Evolutionary conservation across 257 asterid species (phyloP), one percentile per base, ranked within the genome.

Genomic region (Solanum dulcamara): DNA sequence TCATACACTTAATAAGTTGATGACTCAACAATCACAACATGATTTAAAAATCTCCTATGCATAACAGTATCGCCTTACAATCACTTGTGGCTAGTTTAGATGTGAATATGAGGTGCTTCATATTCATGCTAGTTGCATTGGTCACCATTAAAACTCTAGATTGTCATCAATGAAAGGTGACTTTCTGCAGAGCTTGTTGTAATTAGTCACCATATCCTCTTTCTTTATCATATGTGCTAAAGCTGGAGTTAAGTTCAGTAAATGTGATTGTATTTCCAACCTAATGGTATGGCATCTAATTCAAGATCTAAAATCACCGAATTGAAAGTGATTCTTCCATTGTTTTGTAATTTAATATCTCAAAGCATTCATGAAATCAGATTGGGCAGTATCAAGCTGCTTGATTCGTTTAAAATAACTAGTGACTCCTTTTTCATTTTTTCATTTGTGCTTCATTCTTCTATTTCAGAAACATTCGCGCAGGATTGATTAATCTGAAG

Each of bases 11-110:
- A 84, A 83, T 83, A 84, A 91, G 87, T 86, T 75, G 84, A 90
- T 91, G 93, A 89, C 92, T 88, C 92, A 83, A 84, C 87, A 77
- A 80, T 90, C 91, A 90, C 92, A 81, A 71, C 84, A 86, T 81
- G 84, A 81, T 60, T 85, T 15, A 30, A 83, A 84, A 81, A 71
- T 60, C 38, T 84, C 85, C 84, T 81, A 60, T 81, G 83, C 74
- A 84, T 83, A 83, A 60, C 89, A 71, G 53, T 77, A 68, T 70
- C 50, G 81, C 68, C 24, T 83, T 66, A 74, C 42, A 83, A 35
- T 70, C 85, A 84, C 80, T 80, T 48, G 5, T 4, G 83, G 83
- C 17, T 37, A 77, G 28, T 77, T 44, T 46, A 1, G 62, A n/a
- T 4, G 10, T 28, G 28, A 77, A 77, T 77, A 48, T 48, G 83